Conservation (phyloP, 2,329 filamentous ascomycete species). For the Paracoccidioides brasiliensis region DNA sequence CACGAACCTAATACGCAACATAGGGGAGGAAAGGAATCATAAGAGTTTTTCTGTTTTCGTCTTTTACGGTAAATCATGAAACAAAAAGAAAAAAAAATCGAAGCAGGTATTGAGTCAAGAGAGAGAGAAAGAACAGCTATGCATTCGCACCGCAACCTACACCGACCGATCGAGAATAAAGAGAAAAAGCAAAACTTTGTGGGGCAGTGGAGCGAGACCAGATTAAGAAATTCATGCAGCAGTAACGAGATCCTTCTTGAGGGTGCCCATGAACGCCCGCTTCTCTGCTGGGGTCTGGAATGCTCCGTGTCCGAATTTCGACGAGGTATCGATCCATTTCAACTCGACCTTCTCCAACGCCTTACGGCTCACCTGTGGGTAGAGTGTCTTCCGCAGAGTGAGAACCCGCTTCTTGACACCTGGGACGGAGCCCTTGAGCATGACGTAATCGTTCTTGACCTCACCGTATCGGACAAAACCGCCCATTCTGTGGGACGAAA, state of each 20-base stretch:
- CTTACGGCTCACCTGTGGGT: constrained; percentile 87
- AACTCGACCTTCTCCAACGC: constrained; percentile 98
- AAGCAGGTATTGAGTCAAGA: constrained; percentile 2
- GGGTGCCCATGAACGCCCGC: constrained; percentile 90
- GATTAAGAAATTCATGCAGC: constrained; percentile 10
- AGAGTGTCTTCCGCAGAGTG: constrained; percentile 98
- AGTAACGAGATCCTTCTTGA: constrained; percentile 88
- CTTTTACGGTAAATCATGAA: not conserved
- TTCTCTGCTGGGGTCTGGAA: constrained; percentile 99
- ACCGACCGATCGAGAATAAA: not conserved
- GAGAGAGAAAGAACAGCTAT: not conserved
- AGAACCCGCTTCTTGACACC: constrained; percentile 99
- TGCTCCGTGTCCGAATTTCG: constrained; percentile 99
- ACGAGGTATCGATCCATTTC: constrained; percentile 99
- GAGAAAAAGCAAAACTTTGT: not conserved
- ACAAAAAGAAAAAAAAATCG: not conserved
- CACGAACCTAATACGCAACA: not conserved
- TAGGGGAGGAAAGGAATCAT: not conserved
- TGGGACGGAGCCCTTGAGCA: constrained; percentile 94
- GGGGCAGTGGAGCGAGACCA: not conserved
- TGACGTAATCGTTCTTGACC: constrained; percentile 97
- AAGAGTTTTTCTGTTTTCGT: not conserved
- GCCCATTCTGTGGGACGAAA: constrained; percentile 56
- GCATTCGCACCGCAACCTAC: constrained; percentile 3
- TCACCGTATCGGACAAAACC: constrained; percentile 99